These are phyloP conservation scores for Tricholoma matsutake DNA, from an alignment of 768 basidiomycete genomes.

Conservation along the genomic window DNA sequence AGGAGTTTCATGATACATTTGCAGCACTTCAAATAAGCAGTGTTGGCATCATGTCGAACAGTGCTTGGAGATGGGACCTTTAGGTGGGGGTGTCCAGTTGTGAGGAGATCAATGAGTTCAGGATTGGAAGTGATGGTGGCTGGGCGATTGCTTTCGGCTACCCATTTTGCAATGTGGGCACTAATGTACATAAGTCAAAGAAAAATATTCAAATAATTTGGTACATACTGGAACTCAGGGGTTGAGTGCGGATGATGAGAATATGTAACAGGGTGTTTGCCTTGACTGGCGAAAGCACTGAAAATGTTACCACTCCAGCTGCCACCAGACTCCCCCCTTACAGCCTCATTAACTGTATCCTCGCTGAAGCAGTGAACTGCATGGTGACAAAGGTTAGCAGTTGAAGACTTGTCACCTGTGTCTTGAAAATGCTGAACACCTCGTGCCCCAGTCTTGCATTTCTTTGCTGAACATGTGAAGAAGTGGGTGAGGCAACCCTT, in stretches of 20 bases:
- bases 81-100: slow-evolving; percentile 13
- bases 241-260: slow-evolving; percentile 7
- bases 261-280: slow-evolving; percentile 9
- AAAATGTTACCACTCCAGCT: slow-evolving; percentile 5
- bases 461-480: background rate
- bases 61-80: slow-evolving; percentile 5
- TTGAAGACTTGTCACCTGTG: background rate
- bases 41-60: no score
- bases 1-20: background rate
- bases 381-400: background rate
- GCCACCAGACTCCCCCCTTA: background rate
- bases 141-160: slow-evolving; percentile 21
- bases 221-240: slow-evolving; percentile 9
- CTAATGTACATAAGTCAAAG: no score
- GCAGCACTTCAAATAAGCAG: no score
- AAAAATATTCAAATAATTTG: background rate
- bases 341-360: background rate
- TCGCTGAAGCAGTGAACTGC: background rate
- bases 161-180: slow-evolving; percentile 14
- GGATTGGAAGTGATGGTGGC: slow-evolving; percentile 10
- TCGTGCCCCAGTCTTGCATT: background rate
- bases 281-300: slow-evolving; percentile 7
- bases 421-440: background rate
- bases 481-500: no score
- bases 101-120: slow-evolving; percentile 21